These are phyloP conservation scores for Zygoascus meyerae DNA, from an alignment of 1,139 yeast genomes.

Conservation along the genomic window DNA sequence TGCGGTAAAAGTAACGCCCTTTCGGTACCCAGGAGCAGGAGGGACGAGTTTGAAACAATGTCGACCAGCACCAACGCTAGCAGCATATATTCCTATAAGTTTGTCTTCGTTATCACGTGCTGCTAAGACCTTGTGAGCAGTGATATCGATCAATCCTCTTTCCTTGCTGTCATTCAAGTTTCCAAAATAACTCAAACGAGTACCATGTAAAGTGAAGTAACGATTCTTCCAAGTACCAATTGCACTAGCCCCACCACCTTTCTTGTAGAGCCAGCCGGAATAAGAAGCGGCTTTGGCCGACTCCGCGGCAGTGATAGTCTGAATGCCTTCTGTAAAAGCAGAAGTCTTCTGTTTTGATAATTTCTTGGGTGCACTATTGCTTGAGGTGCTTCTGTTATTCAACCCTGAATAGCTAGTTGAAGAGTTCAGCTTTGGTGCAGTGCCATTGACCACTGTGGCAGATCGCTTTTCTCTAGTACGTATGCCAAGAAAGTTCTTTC, in stretches of 20 bases:
- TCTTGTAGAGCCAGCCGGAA: slow-evolving; percentile 95
- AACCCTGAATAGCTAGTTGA: slow-evolving; percentile 9
- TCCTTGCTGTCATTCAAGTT: slow-evolving; percentile 77
- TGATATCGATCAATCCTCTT: slow-evolving; percentile 89
- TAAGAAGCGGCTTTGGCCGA: slow-evolving; percentile 69
- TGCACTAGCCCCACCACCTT: slow-evolving; percentile 62
- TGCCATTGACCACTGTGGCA: slow-evolving; percentile 3
- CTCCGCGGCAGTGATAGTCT: slow-evolving; percentile 67
- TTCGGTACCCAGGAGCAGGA: slow-evolving; percentile 95
- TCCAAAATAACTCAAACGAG: slow-evolving; percentile 82
- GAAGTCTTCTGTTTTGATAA: slow-evolving; percentile 52
- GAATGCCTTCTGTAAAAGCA: slow-evolving; percentile 90
- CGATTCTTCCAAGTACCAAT: slow-evolving; percentile 87
- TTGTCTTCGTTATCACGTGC: slow-evolving; percentile 69
- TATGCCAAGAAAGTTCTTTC: slow-evolving; percentile 7
- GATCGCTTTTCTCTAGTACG: slow-evolving; percentile 11
- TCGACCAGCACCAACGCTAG: slow-evolving; percentile 87
- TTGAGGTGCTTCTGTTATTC: slow-evolving; percentile 8
- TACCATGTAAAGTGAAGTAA: slow-evolving; percentile 85
- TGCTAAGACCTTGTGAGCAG: slow-evolving; percentile 87
- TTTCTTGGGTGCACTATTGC: slow-evolving; percentile 13
- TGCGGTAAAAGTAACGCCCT: slow-evolving; percentile 92
- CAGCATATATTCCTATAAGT: slow-evolving; percentile 79
- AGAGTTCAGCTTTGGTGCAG: slow-evolving; percentile 17
- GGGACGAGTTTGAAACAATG: slow-evolving; percentile 91